These are phyloP conservation scores for Carex parvula DNA, from an alignment of 176 grass and related monocot species.

Conservation along the genomic window DNA sequence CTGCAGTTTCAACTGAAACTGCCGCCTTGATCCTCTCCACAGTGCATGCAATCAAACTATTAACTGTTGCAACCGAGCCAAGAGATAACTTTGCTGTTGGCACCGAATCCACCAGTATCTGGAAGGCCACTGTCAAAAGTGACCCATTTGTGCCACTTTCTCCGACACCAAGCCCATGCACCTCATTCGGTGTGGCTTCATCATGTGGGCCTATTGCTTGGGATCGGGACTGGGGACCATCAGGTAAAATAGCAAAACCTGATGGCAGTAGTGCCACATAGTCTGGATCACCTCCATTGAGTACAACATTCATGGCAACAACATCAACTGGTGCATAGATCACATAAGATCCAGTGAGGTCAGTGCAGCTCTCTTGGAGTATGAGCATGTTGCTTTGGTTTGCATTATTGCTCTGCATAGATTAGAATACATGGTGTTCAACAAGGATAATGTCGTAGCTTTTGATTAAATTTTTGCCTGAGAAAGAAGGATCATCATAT, in stretches of 20 bases:
- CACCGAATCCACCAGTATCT: constrained; percentile 75
- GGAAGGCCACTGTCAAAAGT: constrained; percentile 78
- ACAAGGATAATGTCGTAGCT: background rate
- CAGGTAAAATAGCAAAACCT: constrained; percentile 77
- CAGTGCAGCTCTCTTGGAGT: constrained; percentile 78
- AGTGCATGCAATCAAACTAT: constrained; percentile 76
- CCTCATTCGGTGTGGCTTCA: constrained; percentile 10
- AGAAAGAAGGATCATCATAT: background rate
- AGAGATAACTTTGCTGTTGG: constrained; percentile 83
- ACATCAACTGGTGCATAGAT: constrained; percentile 82
- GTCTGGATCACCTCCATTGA: constrained; percentile 65
- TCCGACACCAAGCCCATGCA: constrained; percentile 22
- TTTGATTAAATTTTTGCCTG: background rate
- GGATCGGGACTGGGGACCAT: constrained; percentile 27
- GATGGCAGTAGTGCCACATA: constrained; percentile 76
- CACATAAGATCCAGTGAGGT: constrained; percentile 67
- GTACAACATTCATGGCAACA: constrained; percentile 77
- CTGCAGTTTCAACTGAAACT: constrained; percentile 31
- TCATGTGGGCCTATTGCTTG: constrained; percentile 16
- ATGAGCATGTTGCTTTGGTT: constrained; percentile 88
- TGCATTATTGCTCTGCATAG: constrained; percentile 56
- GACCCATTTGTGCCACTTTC: constrained; percentile 40
- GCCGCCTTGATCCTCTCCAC: constrained; percentile 84
- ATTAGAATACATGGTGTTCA: background rate
- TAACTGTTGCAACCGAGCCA: constrained; percentile 82